A percentile compares a stretch with the other conserved stretches of the same genome.
Evolutionary conservation across 2,329 filamentous ascomycete species (phyloP).

Genomic region (Fusarium coffeatum): DNA sequence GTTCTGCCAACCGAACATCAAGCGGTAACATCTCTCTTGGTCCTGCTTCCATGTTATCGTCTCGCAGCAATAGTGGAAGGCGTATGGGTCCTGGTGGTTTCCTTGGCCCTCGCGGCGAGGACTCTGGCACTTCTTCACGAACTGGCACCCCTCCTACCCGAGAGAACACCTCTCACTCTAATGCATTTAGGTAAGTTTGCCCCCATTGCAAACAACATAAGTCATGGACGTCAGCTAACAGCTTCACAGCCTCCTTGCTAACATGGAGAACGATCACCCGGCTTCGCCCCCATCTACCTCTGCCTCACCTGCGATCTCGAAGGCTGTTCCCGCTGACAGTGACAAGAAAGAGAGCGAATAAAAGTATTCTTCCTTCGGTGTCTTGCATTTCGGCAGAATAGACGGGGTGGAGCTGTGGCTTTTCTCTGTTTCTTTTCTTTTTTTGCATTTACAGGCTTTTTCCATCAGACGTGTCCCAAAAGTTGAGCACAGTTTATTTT

Average conservation of each 20-base stretch:
- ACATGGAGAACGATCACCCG: conserved; percentile 71
- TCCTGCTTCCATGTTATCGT: conserved; percentile 86
- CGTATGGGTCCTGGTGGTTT: conserved; percentile 80
- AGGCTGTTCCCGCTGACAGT: conserved; percentile 66
- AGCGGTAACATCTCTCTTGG: conserved; percentile 77
- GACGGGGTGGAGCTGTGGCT: conserved; percentile 58
- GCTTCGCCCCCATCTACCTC: conserved; percentile 77
- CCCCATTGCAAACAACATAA: neutral
- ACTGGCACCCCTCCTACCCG: conserved; percentile 84
- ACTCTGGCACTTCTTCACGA: conserved; percentile 88
- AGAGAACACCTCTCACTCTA: conserved; percentile 74
- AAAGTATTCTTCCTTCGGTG: conserved; percentile 50
- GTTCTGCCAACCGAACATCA: conserved; percentile 67
- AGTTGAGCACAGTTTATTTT: conserved; percentile 55
- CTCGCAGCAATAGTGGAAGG: conserved; percentile 91
- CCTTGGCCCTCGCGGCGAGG: conserved; percentile 79
- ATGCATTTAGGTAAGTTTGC: conserved; percentile 87
- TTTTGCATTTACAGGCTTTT: conserved; percentile 62
- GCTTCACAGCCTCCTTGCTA: conserved; percentile 64
- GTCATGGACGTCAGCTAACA: conserved; percentile 2
- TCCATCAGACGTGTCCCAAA: conserved; percentile 59
- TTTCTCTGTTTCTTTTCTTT: conserved; percentile 34
- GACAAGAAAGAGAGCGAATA: conserved; percentile 66
- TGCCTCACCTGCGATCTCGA: conserved; percentile 73
- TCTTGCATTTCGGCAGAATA: conserved; percentile 63